A percentile compares a stretch with the other conserved stretches of the same genome.
Conservation (phyloP, 108 stramenopile genomes). For the Cyclotella kingstonii region DNA sequence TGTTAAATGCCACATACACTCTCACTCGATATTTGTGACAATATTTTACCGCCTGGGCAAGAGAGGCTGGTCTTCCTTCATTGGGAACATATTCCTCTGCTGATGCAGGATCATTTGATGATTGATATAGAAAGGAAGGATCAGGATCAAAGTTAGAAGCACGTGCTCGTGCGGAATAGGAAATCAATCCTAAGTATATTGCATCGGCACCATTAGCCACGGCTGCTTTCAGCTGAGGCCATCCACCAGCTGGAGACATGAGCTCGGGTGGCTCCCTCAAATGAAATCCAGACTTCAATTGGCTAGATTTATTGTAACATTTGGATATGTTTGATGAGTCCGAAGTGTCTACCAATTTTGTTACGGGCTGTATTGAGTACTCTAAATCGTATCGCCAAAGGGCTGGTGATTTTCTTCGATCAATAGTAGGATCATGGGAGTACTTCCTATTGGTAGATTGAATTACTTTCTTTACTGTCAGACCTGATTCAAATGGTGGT, state of each 20-base stretch:
- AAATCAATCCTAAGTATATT: constrained; percentile 64
- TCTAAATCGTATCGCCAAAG: constrained; percentile 63
- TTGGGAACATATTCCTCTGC: not conserved
- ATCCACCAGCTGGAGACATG: constrained; percentile 79
- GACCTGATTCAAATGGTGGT: not conserved
- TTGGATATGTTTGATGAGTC: not conserved
- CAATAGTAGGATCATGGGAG: constrained; percentile 39
- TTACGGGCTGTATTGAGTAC: not conserved
- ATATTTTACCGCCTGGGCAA: constrained; percentile 44
- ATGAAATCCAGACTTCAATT: not conserved
- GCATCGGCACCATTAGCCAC: constrained; percentile 79
- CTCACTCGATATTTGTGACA: constrained; percentile 51
- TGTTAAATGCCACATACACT: constrained; percentile 52
- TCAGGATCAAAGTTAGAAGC: constrained; percentile 71
- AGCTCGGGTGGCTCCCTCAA: constrained; percentile 55
- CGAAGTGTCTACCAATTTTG: too few species aligned
- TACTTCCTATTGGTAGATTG: not conserved
- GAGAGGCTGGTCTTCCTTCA: constrained; percentile 11
- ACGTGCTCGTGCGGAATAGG: constrained; percentile 65
- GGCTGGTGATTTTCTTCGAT: constrained; percentile 68
- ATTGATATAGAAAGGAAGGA: constrained; percentile 37
- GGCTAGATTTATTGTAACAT: not conserved
- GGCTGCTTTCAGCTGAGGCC: constrained; percentile 68
- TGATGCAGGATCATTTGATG: not conserved
- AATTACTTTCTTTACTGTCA: too few species aligned